Conservation (phyloP, 208 protist genomes). For the Crithidia thermophila region DNA sequence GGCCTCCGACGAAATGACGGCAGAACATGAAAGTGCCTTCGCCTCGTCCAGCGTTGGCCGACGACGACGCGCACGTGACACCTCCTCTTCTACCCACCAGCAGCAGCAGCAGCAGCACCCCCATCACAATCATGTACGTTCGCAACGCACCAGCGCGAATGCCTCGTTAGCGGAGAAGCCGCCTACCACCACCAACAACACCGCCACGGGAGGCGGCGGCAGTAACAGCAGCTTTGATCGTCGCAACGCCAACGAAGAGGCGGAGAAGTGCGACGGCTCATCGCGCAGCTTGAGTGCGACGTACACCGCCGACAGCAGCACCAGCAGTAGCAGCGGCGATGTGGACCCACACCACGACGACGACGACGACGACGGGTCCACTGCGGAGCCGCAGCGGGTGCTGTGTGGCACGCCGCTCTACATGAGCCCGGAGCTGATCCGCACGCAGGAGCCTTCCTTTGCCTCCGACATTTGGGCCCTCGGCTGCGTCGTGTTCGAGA, state of each 20-base stretch:
- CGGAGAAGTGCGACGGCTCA: constrained; percentile 2
- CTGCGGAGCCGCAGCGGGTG: constrained; percentile 18
- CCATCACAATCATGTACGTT: background rate
- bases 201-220: no score
- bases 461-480: constrained; percentile 90
- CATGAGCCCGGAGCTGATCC: constrained; percentile 87
- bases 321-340: background rate
- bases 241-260: background rate
- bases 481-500: constrained; percentile 90
- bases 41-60: background rate
- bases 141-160: no score
- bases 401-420: constrained; percentile 83
- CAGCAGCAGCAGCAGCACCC: constrained; percentile 6
- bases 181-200: no score
- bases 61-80: background rate
- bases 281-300: no score
- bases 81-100: background rate
- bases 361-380: background rate
- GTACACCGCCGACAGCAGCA: no score
- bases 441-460: constrained; percentile 53
- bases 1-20: constrained; percentile 3
- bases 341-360: background rate
- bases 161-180: no score
- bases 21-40: background rate
- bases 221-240: no score